Base-by-base conservation (phyloP, 192 early-diverging fungal species). In the Dispira parvispora region DNA sequence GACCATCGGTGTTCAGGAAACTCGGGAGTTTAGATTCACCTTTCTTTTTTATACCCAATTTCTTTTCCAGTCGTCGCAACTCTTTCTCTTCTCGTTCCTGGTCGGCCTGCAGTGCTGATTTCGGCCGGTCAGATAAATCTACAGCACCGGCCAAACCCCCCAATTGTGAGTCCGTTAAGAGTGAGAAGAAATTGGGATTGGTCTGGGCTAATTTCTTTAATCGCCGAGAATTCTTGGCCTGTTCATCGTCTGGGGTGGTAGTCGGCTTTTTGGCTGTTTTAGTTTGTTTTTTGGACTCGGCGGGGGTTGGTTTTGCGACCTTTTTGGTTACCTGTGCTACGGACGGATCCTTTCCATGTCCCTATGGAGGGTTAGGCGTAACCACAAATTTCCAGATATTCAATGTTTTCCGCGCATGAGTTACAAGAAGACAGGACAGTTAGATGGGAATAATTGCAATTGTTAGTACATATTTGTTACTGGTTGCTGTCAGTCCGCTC, bases 191-290 rank as follows among this genome's bases (percentile, higher is more conserved):
- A 44, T 71, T 66, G 44, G 75, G 69, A 62, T 80, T 80, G 12
- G 64, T 66, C 66, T 80, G 65, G 6, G 78, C 78, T 71, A 80
- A 77, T 45, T 74, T 73, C 43, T 60, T 61, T 47, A 78, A 61
- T 52, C 66, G 63, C 14, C 64, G 68, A n/a, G 69, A 67, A 20
- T 76, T 74, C 16, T 75, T 71, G 21, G 52, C 28, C 61, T 54
- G 26, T 45, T 20, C 12, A 11, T 14, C 52, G 25, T 50, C 64
- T 49, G 55, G 60, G 6, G 32, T 38, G 32, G 32, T 6, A 23
- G 20, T 56, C 27, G 52, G 63, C 52, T 11, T 64, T 21, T 18
- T 62, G 27, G 23, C 62, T 58, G 0, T 4, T 38, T 38, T 38
- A 4, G 32, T 38, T 38, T 6, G 32, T 6, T 38, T 38, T 38